phyloP scores from a whole-genome alignment of 2,329 filamentous ascomycete genomes.

The Verticillium isaacii region DNA sequence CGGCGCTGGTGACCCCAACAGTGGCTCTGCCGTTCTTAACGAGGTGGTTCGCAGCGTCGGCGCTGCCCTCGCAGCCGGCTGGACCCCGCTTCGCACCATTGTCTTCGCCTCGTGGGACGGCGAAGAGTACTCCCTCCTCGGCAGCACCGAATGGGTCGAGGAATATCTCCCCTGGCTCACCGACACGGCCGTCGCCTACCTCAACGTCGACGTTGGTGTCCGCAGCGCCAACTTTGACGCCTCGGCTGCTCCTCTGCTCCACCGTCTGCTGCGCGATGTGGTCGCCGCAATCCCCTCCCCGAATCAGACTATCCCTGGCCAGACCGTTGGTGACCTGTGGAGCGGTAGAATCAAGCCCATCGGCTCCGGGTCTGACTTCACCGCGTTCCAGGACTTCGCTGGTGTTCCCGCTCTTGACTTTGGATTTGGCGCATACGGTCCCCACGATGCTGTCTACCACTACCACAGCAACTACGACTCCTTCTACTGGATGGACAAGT shows the following conservation, averaged over 20 bases:
- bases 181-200: constrained; percentile 69
- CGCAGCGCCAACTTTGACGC: constrained; percentile 59
- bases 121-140: constrained; percentile 81
- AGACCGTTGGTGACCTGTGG: constrained; percentile 70
- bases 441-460: constrained; percentile 58
- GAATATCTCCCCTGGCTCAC: constrained; percentile 80
- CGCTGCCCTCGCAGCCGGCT: constrained; percentile 56
- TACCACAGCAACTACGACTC: constrained; percentile 93
- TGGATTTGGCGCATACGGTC: constrained; percentile 41
- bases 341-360: constrained; percentile 57
- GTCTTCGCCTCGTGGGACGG: constrained; percentile 83
- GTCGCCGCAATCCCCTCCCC: constrained; percentile 61
- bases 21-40: constrained; percentile 72
- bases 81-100: constrained; percentile 72
- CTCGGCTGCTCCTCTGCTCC: constrained; percentile 69
- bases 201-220: constrained; percentile 79
- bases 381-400: constrained; percentile 68
- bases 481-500: constrained; percentile 83
- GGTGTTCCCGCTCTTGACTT: constrained; percentile 64
- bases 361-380: constrained; percentile 71
- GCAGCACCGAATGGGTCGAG: constrained; percentile 90
- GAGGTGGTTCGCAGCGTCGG: constrained; percentile 75
- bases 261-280: constrained; percentile 66
- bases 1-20: constrained; percentile 80
- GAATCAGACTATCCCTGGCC: constrained; percentile 68